These are phyloP conservation scores for Filosporella fistucella DNA, from an alignment of 495 filamentous ascomycete genomes.

Conservation along the genomic window DNA sequence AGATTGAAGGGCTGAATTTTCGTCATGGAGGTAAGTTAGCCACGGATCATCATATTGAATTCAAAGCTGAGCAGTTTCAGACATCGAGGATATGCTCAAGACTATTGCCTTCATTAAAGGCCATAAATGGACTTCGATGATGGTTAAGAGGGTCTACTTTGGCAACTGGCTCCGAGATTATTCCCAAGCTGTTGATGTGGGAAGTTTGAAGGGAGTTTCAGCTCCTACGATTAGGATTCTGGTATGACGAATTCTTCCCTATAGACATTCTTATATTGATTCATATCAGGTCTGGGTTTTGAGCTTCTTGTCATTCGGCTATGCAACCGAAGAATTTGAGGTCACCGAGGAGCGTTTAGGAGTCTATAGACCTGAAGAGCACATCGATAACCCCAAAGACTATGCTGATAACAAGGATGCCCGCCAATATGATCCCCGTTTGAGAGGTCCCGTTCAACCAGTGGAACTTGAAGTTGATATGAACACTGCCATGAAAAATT, in stretches of 20 bases:
- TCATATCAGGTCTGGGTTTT: conserved; percentile 42
- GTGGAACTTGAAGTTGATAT: conserved; percentile 79
- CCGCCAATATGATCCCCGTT: conserved; percentile 73
- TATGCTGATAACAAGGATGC: conserved; percentile 80
- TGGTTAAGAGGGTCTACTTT: conserved; percentile 90
- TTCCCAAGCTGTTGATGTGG: conserved; percentile 88
- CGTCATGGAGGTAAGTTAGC: conserved; percentile 69
- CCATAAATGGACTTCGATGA: conserved; percentile 91
- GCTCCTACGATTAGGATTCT: conserved; percentile 87
- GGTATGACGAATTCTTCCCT: conserved; percentile 31
- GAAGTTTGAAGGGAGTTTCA: conserved; percentile 79
- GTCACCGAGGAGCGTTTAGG: conserved; percentile 83
- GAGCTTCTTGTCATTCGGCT: conserved; percentile 63
- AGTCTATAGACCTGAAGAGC: conserved; percentile 83
- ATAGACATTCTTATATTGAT: background rate
- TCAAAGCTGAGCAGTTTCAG: conserved; percentile 20
- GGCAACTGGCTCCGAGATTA: conserved; percentile 77
- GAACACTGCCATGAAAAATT: conserved; percentile 95
- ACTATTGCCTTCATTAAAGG: conserved; percentile 81
- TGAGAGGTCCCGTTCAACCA: conserved; percentile 69
- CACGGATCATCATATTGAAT: background rate
- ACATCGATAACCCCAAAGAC: conserved; percentile 72
- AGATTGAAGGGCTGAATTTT: conserved; percentile 93
- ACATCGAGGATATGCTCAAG: conserved; percentile 91
- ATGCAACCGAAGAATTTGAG: conserved; percentile 87